Evolutionary conservation across 2,329 filamentous ascomycete genomes (phyloP).

Genomic region (Teratosphaeriaceae sp.): DNA sequence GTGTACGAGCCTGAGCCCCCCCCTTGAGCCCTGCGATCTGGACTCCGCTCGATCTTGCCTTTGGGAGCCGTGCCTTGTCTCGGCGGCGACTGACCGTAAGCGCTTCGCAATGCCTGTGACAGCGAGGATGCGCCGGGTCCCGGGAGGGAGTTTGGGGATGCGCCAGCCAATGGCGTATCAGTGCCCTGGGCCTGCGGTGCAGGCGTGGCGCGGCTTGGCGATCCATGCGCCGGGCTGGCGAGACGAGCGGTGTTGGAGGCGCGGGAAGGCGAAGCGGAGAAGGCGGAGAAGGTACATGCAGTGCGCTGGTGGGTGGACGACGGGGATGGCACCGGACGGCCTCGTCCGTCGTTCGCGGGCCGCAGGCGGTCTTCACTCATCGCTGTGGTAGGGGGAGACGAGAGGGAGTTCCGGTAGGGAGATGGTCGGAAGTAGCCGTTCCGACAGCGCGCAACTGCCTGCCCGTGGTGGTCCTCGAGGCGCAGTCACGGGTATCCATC

Average conservation of each 20-base stretch:
- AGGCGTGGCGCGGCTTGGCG: conserved; percentile 14
- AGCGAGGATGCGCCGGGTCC: conserved; percentile 83
- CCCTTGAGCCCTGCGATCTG: conserved; percentile 47
- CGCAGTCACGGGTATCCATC: neutral
- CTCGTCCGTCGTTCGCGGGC: neutral
- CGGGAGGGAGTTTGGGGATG: conserved; percentile 50
- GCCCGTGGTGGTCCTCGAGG: no score
- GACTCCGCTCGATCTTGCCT: conserved; percentile 36
- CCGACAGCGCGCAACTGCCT: no score
- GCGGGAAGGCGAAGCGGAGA: conserved; percentile 35
- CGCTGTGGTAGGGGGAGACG: neutral
- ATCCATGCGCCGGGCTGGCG: conserved; percentile 21
- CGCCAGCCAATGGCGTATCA: conserved; percentile 57
- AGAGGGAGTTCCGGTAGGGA: neutral
- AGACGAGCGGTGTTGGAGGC: conserved; percentile 35
- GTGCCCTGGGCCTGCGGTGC: conserved; percentile 43
- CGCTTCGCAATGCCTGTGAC: conserved; percentile 76
- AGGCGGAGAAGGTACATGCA: conserved; percentile 7
- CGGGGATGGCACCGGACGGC: conserved; percentile 1
- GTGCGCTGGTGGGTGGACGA: conserved; percentile 18
- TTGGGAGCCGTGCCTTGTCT: conserved; percentile 51
- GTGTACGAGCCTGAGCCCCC: conserved; percentile 86
- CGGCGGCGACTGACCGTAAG: conserved; percentile 62
- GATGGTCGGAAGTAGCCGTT: no score
- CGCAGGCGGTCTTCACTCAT: neutral